Base-by-base conservation (phyloP, 305 asterid genomes). In the Fraxinus sp. region DNA sequence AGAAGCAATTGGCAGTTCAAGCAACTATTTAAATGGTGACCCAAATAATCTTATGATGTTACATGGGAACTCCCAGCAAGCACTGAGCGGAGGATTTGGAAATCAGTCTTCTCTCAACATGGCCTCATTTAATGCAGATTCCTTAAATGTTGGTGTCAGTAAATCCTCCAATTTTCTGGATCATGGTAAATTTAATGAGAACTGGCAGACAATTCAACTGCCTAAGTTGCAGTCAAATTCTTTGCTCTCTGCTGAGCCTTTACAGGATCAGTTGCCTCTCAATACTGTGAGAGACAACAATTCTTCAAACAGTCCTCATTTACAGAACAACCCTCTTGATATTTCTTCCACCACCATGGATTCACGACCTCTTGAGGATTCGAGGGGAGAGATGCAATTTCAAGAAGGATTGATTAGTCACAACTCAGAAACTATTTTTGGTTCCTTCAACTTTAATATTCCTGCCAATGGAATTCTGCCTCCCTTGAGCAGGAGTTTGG, bases 101-200 rank as follows among this genome's bases (percentile, higher is more conserved):
- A 86, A 87, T 86, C 90, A 86, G 33, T 80, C 88, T 74, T 81
- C 91, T 78, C 86, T 84, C 49, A 86, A 81, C 36, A 83, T 86
- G 86, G 83, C 84, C 80, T 71, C 91, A 7, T 90, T 91, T 73
- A 89, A 84, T 84, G 32, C 91, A 0, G 94, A 89, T 64, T 75
- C 88, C 0, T 89, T 89, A 68, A 84, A 84, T 62, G 77, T 71
- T 26, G 85, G 89, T 74, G 84, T 88, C 70, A 84, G 85, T 36
- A 85, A 86, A 33, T 83, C 97, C 30, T 71, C 94, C 37, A 88
- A 88, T 81, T 79, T 92, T 76, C 75, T 88, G 77, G 93, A 91
- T 82, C 91, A 88, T 76, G 88, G 89, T 78, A 88, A 84, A 89
- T 83, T 79, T 80, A 88, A 84, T 36, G 91, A 81, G 70, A 89